Evolutionary conservation across 2,329 filamentous ascomycete genomes (phyloP), one percentile per base, ranked within the genome.

Genomic region (Biscogniauxia mediterranea): DNA sequence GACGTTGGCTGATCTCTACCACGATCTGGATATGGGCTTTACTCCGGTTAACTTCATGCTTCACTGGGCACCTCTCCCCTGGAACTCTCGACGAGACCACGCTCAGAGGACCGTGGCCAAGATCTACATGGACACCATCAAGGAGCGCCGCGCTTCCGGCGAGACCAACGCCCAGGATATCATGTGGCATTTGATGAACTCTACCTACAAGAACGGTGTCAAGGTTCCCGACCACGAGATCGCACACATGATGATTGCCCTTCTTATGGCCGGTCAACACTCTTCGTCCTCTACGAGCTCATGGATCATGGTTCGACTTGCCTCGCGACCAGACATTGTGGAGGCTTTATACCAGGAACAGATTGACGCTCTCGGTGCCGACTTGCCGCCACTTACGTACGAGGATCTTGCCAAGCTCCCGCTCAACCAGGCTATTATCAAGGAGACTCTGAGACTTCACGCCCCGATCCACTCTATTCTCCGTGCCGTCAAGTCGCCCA

Each of bases 391-490:
- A 15, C 83, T 97, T 54, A 85, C 83, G 54, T 94, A 90, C 73
- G 93, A 96, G 67, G 85, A 89, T 66, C 84, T 97, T 17, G 82
- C 88, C 68, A 89, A 89, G 76, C 84, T 97, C 38, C 87, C 92
- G 55, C 85, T 97, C 20, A 91, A 96, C 80, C 83, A 89, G 69
- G 89, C 92, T 70, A 88, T 96, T 66, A 85, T 97, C 78, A 95
- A 94, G 80, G 93, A 97, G 79, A 96, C 93, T 2, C 88, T 97
- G 49, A 90, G 93, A 65, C 82, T 97, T 17, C 91, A 97, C 76
- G 90, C 93, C 1, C 93, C 93, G 0, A 97, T 98, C 71, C 93
- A 97, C 83, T 95, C 91, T 56, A 96, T 98, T 72, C 86, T 98
- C 83, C 92, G 93, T 70, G 90, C 91, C 69, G 94, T 97, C 75